Conservation (phyloP, 805 yeast genomes). For the Sungouiozyma intestinalis region DNA sequence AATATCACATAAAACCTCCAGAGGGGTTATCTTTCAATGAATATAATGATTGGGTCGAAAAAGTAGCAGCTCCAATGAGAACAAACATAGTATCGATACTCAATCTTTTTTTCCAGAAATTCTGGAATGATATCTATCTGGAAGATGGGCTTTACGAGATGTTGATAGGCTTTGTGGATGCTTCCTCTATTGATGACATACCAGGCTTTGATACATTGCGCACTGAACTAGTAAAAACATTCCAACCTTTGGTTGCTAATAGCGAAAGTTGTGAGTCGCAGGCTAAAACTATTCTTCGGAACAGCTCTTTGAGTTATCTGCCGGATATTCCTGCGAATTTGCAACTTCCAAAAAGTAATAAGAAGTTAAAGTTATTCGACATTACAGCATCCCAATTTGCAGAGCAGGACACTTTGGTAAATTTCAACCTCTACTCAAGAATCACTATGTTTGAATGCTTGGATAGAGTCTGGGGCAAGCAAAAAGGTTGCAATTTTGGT, state of each 20-base stretch:
- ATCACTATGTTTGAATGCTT: slow-evolving; percentile 69
- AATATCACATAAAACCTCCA: slow-evolving; percentile 70
- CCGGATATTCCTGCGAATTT: not conserved
- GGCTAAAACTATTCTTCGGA: not conserved
- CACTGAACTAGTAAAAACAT: not conserved
- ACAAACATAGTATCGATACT: slow-evolving; percentile 54
- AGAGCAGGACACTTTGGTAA: slow-evolving; percentile 72
- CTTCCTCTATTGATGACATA: slow-evolving; percentile 32
- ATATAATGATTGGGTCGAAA: slow-evolving; percentile 63
- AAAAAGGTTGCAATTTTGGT: slow-evolving; percentile 45
- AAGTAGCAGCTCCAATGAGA: slow-evolving; percentile 58
- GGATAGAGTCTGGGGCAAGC: slow-evolving; percentile 60
- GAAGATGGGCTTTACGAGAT: slow-evolving; percentile 31
- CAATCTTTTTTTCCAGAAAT: slow-evolving; percentile 52
- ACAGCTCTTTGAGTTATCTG: not conserved
- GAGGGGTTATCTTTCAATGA: slow-evolving; percentile 80
- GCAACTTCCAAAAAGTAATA: slow-evolving; percentile 2
- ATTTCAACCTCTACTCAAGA: slow-evolving; percentile 54
- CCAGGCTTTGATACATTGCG: slow-evolving; percentile 24
- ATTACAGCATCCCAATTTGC: slow-evolving; percentile 71
- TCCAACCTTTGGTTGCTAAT: not conserved
- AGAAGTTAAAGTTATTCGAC: slow-evolving; percentile 45
- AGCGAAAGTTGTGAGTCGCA: not conserved
- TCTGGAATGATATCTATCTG: slow-evolving; percentile 57
- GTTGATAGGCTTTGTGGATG: slow-evolving; percentile 33